Percentiles rank a stretch among this genome's conserved stretches.
Evolutionary conservation across 2,329 filamentous ascomycete genomes (phyloP).

Genomic region (Fusarium musae): DNA sequence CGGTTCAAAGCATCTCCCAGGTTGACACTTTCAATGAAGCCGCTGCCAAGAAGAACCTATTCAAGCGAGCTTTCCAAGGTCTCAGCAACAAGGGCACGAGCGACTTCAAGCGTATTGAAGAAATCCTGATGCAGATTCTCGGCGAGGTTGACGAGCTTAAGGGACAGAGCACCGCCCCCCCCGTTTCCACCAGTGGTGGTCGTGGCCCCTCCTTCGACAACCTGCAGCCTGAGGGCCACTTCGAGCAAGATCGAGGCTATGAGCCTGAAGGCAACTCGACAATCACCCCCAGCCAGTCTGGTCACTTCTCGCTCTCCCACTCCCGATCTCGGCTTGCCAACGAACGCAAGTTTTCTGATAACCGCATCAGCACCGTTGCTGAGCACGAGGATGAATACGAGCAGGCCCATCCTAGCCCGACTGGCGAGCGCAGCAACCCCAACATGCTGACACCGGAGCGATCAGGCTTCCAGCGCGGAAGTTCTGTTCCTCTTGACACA

Average conservation of each 20-base stretch:
- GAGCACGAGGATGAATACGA: constrained; percentile 81
- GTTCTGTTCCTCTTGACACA: constrained; percentile 65
- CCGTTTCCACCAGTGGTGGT: constrained; percentile 56
- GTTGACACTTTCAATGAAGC: constrained; percentile 65
- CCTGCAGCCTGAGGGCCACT: constrained; percentile 69
- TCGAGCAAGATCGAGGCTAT: constrained; percentile 78
- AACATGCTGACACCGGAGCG: constrained; percentile 73
- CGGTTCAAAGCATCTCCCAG: constrained; percentile 66
- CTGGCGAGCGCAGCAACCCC: constrained; percentile 51
- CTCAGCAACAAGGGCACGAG: constrained; percentile 87
- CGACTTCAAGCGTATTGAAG: constrained; percentile 88
- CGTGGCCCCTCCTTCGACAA: constrained; percentile 75
- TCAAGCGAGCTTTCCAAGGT: constrained; percentile 91
- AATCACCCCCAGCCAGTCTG: constrained; percentile 79
- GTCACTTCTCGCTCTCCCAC: constrained; percentile 73
- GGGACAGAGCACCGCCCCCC: constrained; percentile 62
- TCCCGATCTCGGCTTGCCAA: constrained; percentile 58
- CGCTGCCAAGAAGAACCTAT: constrained; percentile 88
- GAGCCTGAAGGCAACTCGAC: constrained; percentile 83
- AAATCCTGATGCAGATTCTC: constrained; percentile 91
- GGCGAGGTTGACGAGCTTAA: constrained; percentile 90
- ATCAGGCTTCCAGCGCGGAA: constrained; percentile 57
- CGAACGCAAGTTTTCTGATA: constrained; percentile 72
- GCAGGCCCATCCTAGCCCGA: constrained; percentile 63
- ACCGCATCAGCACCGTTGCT: constrained; percentile 89